Base-by-base conservation (phyloP, 208 protist species). In the Acanthamoeba healyi region DNA sequence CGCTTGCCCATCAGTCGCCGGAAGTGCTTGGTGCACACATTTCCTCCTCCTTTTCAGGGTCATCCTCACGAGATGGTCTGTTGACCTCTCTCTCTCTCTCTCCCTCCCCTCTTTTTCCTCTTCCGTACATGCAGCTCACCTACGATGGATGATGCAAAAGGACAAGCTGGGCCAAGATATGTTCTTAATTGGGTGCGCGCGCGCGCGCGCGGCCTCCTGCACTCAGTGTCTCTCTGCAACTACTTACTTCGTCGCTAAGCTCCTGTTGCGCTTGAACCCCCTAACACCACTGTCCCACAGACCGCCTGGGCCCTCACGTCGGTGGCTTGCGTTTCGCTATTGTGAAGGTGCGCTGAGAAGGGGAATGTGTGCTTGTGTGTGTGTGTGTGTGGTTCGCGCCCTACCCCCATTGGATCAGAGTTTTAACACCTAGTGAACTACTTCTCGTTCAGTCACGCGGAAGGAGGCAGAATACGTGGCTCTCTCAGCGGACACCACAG, bases 71-170 rank as follows among this genome's bases (percentile, higher is more conserved):
- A 10, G 7, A 54, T 19, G 22, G 54, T 22, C 7, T 10, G 5
- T n/a, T n/a, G n/a, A n/a, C n/a, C n/a, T n/a, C n/a, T n/a, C n/a
- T n/a, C n/a, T n/a, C n/a, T 40, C 6, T 88, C 81, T 14, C 46
- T 0, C 38, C 22, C 24, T n/a, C 1, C 34, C 26, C 74, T 58
- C 32, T 51, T 86, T n/a, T n/a, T n/a, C n/a, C n/a, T n/a, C n/a
- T n/a, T n/a, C n/a, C n/a, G n/a, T n/a, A n/a, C 36, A 22, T 63
- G 51, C 82, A 92, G 86, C 38, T 22, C 97, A 98, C 86, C 88
- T 99, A 24, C 97, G 98, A 54, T 99, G 98, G 98, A 98, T 99
- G 86, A 96, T 96, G 56, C 98, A 99, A 95, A 99, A 99, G 95
- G 97, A 98, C 95, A 95, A 96, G 87, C 97, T 99, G 3, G 96